Base-by-base conservation (phyloP, 1,284 basidiomycete genomes). In the Takashimella tepidaria region DNA sequence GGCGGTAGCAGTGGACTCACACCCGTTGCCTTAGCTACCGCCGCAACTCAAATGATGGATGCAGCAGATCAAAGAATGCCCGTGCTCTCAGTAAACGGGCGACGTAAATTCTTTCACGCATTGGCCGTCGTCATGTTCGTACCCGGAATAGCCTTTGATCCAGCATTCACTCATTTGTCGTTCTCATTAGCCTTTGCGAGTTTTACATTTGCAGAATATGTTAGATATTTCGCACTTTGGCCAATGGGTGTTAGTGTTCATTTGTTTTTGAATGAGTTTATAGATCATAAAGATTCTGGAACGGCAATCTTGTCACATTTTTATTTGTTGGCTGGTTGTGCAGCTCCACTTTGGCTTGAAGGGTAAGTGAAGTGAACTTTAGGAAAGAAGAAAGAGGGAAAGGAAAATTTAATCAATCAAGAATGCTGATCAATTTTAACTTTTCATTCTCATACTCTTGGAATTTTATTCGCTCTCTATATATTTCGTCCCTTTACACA, bases 251-350 rank as follows among this genome's bases (percentile, higher is more conserved):
- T 90, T 4, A 81, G 85, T 11, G 84, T 99, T 23, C 96, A 99
- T 76, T 78, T 98, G 57, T 99, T 99, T 77, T 86, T 98, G 82
- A 89, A 88, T 77, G 95, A 98, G 74, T 99, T 99, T 69, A 79
- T 98, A 68, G 96, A 99, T 81, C 76, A 87, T 64, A 92, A 93
- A 78, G 96, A 99, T 74, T 83, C 86, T 46, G 96, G 96, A 4
- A 96, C 95, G 8, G 96, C 93, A 11, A 96, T 98, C 64, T 75
- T 99, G 58, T 92, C 89, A 67, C 96, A 98, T 75, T 98, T 98
- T 68, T 99, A 98, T 78, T 79, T 99, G 45, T 78, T 99, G 51
- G 92, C 91, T 0, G 96, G 96, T 0, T 98, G 93, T 75, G 92
- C 95, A 3, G 85, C 86, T 4, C 87, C 89, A 20, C 72, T 98